Conservation (phyloP, 257 asterid species). For the Lavandula angustifolia region DNA sequence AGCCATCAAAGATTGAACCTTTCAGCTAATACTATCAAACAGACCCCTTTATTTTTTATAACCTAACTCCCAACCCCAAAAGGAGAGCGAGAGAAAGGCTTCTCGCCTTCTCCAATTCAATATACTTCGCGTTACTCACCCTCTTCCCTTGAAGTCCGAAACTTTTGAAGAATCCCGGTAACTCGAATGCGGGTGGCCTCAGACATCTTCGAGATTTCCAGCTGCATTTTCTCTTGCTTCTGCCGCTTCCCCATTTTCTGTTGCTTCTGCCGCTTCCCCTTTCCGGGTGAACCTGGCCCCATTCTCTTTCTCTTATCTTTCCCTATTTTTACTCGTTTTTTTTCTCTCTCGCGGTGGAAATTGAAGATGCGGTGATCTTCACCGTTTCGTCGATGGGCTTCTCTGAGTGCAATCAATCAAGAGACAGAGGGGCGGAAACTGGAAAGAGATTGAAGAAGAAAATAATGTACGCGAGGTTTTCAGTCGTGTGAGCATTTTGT, state of each 20-base stretch:
- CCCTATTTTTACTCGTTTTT: slow-evolving; percentile 17
- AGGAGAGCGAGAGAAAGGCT: neutral
- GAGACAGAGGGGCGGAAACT: neutral
- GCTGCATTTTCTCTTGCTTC: slow-evolving; percentile 32
- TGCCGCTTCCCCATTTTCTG: slow-evolving; percentile 39
- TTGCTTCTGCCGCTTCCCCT: slow-evolving; percentile 44
- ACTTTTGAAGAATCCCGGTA: slow-evolving; percentile 52
- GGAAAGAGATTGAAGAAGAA: neutral
- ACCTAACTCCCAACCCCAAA: neutral
- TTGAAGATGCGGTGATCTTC: slow-evolving; percentile 18
- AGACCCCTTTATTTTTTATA: neutral
- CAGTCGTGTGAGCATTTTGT: neutral
- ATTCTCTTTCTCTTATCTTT: slow-evolving; percentile 15
- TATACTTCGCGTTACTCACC: slow-evolving; percentile 37
- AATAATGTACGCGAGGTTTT: neutral
- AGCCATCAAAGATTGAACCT: neutral
- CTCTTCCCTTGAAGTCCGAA: slow-evolving; percentile 47
- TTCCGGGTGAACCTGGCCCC: slow-evolving; percentile 32
- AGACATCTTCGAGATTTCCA: slow-evolving; percentile 6
- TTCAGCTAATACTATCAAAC: slow-evolving; percentile 11
- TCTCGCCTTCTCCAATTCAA: no score
- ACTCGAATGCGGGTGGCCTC: slow-evolving; percentile 57
- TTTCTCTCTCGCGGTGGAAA: neutral
- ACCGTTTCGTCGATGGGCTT: slow-evolving; percentile 2
- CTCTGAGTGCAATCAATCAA: slow-evolving; percentile 10